phyloP scores from a whole-genome alignment of 768 basidiomycete genomes.

The Leucocoprinus birnbaumii region DNA sequence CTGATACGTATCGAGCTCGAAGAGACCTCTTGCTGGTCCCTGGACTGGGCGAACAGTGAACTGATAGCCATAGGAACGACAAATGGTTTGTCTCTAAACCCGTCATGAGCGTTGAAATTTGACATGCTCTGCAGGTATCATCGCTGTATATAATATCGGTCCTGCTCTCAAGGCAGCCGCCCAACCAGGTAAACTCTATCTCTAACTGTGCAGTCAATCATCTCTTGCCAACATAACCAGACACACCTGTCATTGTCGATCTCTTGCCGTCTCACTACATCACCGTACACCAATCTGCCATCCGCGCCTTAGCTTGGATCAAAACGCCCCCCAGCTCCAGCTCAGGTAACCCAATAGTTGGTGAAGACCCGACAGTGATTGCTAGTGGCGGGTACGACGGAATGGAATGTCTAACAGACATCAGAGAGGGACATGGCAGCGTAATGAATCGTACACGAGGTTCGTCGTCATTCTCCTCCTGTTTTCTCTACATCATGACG shows the following conservation, averaged over 20 bases:
- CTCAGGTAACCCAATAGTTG: slow-evolving; percentile 40
- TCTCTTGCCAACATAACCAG: no score
- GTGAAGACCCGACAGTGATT: slow-evolving; percentile 68
- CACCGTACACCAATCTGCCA: slow-evolving; percentile 73
- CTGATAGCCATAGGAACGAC: slow-evolving; percentile 80
- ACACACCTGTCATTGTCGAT: slow-evolving; percentile 27
- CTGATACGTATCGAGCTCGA: slow-evolving; percentile 70
- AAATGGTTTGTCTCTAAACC: slow-evolving; percentile 58
- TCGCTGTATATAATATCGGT: slow-evolving; percentile 57
- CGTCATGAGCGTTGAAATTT: slow-evolving; percentile 7
- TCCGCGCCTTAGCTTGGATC: slow-evolving; percentile 76
- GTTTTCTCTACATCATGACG: background rate
- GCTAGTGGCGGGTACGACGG: slow-evolving; percentile 84
- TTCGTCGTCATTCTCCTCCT: slow-evolving; percentile 17
- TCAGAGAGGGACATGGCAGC: slow-evolving; percentile 64
- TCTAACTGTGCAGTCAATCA: no score
- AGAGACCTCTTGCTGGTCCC: slow-evolving; percentile 70
- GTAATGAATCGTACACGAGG: slow-evolving; percentile 81
- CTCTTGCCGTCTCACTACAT: slow-evolving; percentile 73
- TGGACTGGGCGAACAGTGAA: slow-evolving; percentile 92
- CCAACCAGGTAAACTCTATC: slow-evolving; percentile 33
- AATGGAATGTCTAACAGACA: slow-evolving; percentile 69
- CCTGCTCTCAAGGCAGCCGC: slow-evolving; percentile 32
- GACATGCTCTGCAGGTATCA: slow-evolving; percentile 34
- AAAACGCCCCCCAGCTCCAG: slow-evolving; percentile 55